Evolutionary conservation across 2,329 filamentous ascomycete species (phyloP).

Genomic region (Venturia aucupariae): DNA sequence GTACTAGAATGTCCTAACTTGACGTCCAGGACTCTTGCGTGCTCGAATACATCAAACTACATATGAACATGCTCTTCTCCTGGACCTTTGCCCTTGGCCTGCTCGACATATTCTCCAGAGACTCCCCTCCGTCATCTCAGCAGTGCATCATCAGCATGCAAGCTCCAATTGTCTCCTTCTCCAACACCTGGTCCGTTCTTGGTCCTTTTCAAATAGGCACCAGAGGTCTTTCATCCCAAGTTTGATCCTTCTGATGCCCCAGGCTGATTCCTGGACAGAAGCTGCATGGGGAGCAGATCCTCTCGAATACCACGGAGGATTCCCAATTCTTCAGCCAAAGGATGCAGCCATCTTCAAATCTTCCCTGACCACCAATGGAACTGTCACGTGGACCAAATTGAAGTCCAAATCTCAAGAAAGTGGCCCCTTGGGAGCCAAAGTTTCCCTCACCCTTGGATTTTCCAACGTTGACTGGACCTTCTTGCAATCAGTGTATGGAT

Average conservation of each 20-base stretch:
- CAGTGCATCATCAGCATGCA: conserved; percentile 2
- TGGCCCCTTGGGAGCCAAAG: conserved; percentile 24
- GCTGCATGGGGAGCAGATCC: conserved; percentile 51
- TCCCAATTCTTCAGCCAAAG: conserved; percentile 37
- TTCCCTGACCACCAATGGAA: conserved; percentile 42
- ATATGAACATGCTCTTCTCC: background rate
- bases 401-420: conserved; percentile 24
- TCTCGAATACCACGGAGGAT: conserved; percentile 44
- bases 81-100: background rate
- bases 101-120: background rate
- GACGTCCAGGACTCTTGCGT: background rate
- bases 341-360: conserved; percentile 36
- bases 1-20: background rate
- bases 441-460: conserved; percentile 37
- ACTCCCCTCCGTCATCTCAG: background rate
- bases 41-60: background rate
- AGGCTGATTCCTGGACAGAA: conserved; percentile 30
- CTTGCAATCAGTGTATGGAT: conserved; percentile 47
- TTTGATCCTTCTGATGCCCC: conserved; percentile 20
- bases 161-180: conserved; percentile 23
- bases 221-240: conserved; percentile 33
- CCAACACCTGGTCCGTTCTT: conserved; percentile 40
- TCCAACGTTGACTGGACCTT: conserved; percentile 44
- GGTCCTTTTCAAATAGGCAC: conserved; percentile 52
- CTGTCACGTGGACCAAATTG: conserved; percentile 38